phyloP scores from a whole-genome alignment of 148 eudicot species.

The Rhododendron henanense region DNA sequence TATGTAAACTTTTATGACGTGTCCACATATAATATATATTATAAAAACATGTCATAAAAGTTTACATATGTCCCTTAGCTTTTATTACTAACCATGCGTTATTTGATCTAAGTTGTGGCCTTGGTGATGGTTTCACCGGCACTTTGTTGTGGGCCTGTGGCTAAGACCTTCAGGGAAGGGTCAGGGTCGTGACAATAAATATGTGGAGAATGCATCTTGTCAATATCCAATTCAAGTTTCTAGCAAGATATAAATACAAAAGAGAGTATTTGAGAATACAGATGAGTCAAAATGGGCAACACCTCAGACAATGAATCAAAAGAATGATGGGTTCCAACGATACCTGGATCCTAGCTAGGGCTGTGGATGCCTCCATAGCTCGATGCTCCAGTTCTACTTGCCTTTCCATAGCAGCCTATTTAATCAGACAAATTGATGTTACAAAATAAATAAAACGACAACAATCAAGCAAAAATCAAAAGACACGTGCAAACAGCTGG shows the following conservation, averaged over 20 bases:
- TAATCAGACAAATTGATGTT: constrained; percentile 16
- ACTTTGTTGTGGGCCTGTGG: not conserved
- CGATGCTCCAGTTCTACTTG: constrained; percentile 96
- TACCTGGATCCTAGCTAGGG: constrained; percentile 94
- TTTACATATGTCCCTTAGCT: no score
- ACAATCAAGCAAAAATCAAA: not conserved
- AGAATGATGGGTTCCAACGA: constrained; percentile 9
- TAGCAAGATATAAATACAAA: not conserved
- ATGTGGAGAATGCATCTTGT: not conserved
- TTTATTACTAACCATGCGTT: no score
- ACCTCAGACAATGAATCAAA: constrained; percentile 11
- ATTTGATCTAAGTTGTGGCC: not conserved
- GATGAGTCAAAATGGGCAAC: not conserved
- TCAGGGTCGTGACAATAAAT: not conserved
- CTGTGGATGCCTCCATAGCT: constrained; percentile 87
- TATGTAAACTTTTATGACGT: not conserved
- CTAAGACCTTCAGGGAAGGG: not conserved
- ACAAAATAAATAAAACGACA: not conserved
- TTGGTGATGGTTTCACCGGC: not conserved
- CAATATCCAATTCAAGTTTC: not conserved
- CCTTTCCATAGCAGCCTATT: constrained; percentile 95
- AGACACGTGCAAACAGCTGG: not conserved
- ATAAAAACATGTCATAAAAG: no score
- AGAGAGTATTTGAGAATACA: not conserved
- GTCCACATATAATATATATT: no score